Conservation (phyloP, 805 yeast genomes). For the Wickerhamomyces tratensis region DNA sequence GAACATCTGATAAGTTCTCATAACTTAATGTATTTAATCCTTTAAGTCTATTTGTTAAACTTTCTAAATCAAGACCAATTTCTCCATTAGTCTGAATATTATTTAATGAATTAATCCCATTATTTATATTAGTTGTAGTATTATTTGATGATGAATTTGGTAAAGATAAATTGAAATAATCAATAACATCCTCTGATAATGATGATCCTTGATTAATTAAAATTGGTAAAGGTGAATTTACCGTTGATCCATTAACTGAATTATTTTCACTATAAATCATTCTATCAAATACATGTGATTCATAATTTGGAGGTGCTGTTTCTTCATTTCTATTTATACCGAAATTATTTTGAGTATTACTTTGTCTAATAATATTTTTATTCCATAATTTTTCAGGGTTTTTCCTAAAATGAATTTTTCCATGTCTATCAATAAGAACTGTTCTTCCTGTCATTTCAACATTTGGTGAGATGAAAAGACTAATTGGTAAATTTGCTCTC, state of each 20-base stretch:
- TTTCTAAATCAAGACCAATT: too few relatives aligned
- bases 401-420: conserved; percentile 31
- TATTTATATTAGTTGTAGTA: too few relatives aligned
- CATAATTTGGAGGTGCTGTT: conserved; percentile 71
- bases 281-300: conserved; percentile 60
- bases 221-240: not conserved
- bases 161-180: not conserved
- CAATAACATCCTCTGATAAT: too few relatives aligned
- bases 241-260: too few relatives aligned
- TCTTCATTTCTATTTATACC: conserved; percentile 29
- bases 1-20: conserved; percentile 48
- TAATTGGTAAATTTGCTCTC: conserved; percentile 76
- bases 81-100: too few relatives aligned
- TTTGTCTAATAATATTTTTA: conserved; percentile 2
- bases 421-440: conserved; percentile 27
- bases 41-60: too few relatives aligned
- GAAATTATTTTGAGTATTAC: not conserved
- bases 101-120: too few relatives aligned
- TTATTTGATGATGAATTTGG: too few relatives aligned
- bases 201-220: not conserved
- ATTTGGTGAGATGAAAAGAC: conserved; percentile 64
- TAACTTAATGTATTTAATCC: not conserved
- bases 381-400: conserved; percentile 24
- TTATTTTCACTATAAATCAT: conserved; percentile 9
- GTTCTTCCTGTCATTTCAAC: conserved; percentile 43